Evolutionary conservation across 179 eudicot species (phyloP).

Genomic region (Spergularia azorica): DNA sequence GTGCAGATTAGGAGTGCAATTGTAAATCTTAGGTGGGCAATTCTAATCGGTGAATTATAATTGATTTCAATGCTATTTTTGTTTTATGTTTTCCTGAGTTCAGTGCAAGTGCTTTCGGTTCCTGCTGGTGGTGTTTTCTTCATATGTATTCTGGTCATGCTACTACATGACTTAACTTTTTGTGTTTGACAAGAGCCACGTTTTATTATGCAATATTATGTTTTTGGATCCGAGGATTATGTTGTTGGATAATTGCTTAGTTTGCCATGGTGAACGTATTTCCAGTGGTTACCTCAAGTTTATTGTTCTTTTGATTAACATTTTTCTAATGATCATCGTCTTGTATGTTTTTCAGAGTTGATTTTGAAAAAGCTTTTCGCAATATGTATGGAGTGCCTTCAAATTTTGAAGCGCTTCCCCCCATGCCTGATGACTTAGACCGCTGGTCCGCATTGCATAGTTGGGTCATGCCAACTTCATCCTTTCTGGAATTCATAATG

Average conservation of each 20-base stretch:
- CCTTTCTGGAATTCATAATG: conserved; percentile 92
- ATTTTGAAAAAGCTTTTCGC: conserved; percentile 83
- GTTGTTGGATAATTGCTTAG: not conserved
- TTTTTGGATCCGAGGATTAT: not conserved
- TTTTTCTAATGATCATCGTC: not conserved
- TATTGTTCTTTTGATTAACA: too few species aligned
- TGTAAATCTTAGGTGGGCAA: too few species aligned
- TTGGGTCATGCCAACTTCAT: conserved; percentile 99
- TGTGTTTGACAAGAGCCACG: not conserved
- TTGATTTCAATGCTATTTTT: not conserved
- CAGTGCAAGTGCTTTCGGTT: not conserved
- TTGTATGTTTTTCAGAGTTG: conserved; percentile 49
- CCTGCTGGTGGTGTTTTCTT: not conserved
- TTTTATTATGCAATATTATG: not conserved
- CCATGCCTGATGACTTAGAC: conserved; percentile 93
- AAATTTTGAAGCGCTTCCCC: conserved; percentile 81
- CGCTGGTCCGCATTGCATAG: conserved; percentile 91
- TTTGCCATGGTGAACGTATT: not conserved
- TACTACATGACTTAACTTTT: not conserved
- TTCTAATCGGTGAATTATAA: too few species aligned
- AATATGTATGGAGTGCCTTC: conserved; percentile 83
- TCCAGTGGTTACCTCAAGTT: not conserved
- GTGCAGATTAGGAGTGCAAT: not conserved
- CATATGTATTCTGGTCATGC: not conserved
- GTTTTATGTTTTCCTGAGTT: not conserved